Conservation (phyloP, 78 protist genomes). For the Chrysochromulina parva region DNA sequence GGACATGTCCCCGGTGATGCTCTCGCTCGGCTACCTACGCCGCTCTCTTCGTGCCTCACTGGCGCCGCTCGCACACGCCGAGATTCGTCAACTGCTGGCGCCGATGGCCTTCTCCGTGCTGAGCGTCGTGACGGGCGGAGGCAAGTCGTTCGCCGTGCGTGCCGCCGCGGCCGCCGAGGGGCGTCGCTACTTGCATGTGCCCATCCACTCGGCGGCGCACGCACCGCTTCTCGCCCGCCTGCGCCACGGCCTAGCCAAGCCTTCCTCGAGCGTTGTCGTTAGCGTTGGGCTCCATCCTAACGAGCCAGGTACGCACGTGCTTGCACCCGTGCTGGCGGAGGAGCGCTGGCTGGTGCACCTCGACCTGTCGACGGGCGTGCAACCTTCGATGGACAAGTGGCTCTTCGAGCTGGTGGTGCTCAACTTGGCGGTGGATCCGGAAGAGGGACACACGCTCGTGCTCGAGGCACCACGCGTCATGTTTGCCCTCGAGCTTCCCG, state of each 20-base stretch:
- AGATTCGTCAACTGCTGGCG: not conserved
- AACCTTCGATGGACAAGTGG: not conserved
- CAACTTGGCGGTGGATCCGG: not conserved
- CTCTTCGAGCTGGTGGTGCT: not conserved
- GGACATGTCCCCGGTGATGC: not conserved
- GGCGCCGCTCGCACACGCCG: not conserved
- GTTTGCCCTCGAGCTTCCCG: not conserved
- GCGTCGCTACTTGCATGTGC: not conserved
- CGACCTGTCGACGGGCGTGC: not conserved
- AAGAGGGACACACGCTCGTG: too few relatives aligned
- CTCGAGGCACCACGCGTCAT: too few relatives aligned
- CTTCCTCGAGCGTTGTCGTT: not conserved
- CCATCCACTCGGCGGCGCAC: not conserved
- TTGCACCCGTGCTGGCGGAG: too few relatives aligned
- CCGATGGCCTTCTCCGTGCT: not conserved
- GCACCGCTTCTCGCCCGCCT: not conserved
- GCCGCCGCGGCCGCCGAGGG: not conserved
- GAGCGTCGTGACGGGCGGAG: not conserved
- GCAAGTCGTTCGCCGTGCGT: not conserved
- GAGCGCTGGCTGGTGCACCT: not conserved
- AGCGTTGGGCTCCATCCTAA: too few relatives aligned
- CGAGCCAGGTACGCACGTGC: too few relatives aligned
- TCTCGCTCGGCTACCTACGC: not conserved
- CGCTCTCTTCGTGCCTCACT: too few relatives aligned
- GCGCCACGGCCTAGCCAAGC: not conserved